Base-by-base conservation (phyloP, 1,139 yeast genomes). In the Nakaseomyces sp. region DNA sequence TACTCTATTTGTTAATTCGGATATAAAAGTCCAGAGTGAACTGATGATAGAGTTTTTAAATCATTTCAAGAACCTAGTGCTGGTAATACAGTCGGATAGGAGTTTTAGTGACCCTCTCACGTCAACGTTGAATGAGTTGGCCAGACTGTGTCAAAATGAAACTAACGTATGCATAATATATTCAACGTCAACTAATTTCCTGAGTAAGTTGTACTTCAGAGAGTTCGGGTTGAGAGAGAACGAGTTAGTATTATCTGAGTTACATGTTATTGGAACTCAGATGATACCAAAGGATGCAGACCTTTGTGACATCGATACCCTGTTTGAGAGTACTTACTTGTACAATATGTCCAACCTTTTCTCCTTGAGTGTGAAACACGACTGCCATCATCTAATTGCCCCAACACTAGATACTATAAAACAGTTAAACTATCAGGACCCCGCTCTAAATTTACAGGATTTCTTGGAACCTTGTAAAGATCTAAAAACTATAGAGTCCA, bases 191-290 rank as follows among this genome's bases (percentile, higher is more conserved):
- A 41, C 41, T 13, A 57, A 57, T 43, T 57, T 50, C 35, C 35
- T 58, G 40, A 56, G 60, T 40, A 52, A 53, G 42, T 35, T 58
- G 30, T 57, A 57, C 42, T 57, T 58, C 32, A 50, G 55, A 4
- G 57, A 53, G 41, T 47, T 58, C 30, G 40, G 45, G 15, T 39
- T 45, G 28, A 41, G 44, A 8, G 40, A 36, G 12, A 22, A 41
- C 10, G 37, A 36, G 20, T 29, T 57, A 17, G 37, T 42, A 2
- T 40, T 58, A 16, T 47, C 57, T 35, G 63, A 58, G 38, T 40
- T 58, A 18, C 57, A 58, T 45, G 44, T 58, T 1, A 38, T 55
- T 22, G 61, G 61, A 10, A 48, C 47, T 32, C 22, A 37, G 1
- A 19, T 35, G 3, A 19, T 40, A 10, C 19, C 17, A 12, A 37